Evolutionary conservation across 164 flowering plant genomes (phyloP).

Genomic region (Sextonia rubra): DNA sequence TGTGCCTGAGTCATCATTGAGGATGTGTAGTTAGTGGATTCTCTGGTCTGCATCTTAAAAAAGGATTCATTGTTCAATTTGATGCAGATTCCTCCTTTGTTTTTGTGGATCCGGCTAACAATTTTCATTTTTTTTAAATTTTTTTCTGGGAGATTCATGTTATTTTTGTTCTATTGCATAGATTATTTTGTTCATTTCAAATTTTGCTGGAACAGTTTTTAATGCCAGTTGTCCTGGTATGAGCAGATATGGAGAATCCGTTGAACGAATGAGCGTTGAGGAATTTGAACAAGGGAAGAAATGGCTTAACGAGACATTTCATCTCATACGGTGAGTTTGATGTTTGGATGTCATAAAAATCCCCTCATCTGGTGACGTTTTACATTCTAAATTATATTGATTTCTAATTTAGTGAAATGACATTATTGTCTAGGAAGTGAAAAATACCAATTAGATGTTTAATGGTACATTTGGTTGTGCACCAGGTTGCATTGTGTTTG

Average conservation of each 20-base stretch:
- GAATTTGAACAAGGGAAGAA: constrained; percentile 80
- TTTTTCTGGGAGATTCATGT: no score
- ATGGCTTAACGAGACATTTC: constrained; percentile 80
- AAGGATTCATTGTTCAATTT: no score
- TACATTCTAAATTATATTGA: background rate
- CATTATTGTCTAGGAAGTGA: background rate
- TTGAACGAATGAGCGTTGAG: constrained; percentile 63
- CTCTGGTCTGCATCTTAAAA: no score
- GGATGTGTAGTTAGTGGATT: no score
- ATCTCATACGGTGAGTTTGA: constrained; percentile 70
- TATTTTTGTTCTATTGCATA: no score
- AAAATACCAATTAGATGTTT: background rate
- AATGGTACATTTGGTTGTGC: background rate
- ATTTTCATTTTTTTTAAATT: no score
- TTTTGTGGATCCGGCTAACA: no score
- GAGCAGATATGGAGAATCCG: constrained; percentile 60
- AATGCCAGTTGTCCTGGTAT: background rate
- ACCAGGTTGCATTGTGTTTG: background rate
- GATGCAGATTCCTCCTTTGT: no score
- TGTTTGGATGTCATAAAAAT: background rate
- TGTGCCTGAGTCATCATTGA: no score
- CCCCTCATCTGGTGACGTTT: background rate
- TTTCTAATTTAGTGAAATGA: background rate
- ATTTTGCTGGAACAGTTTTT: no score
- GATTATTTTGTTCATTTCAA: no score